Evolutionary conservation across 192 early-diverging fungal species (phyloP), one percentile per base, ranked within the genome.

Genomic region (Coemansia sp.): DNA sequence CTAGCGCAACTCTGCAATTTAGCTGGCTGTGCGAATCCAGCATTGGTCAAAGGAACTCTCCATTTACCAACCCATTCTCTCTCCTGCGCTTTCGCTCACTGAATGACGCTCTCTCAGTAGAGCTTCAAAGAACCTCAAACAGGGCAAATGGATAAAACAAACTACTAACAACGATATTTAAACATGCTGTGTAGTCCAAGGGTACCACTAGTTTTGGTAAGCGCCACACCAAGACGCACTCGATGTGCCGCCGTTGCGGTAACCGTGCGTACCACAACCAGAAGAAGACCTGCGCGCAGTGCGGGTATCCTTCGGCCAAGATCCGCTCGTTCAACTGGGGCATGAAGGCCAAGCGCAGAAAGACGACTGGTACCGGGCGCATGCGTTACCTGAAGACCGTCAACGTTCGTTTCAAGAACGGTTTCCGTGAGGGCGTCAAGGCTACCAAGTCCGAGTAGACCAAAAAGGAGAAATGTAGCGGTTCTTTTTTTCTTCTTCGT

Each of bases 251-350:
- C 71, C 90, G 97, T 76, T 99, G 97, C 85, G 97, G 97, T 59
- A 87, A 88, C 67, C 91, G 95, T 66, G 89, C 95, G 51, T 97
- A 96, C 92, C 97, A 99, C 91, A 94, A 92, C 89, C 95, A 97
- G 87, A 99, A 99, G 93, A 99, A 99, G 93, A 97, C 94, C 48
- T 99, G 97, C 85, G 94, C 94, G 76, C 93, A 93, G 79, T 99
- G 97, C 86, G 95, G 93, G 60, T 99, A 96, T 84, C 97, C 97
- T 48, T 85, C 95, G 69, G 94, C 95, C 77, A 99, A 99, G 89
- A 94, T 90, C 82, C 89, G 97, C 76, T 88, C 86, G 76, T 99
- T 87, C 88, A 93, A 94, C 86, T 99, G 97, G 97, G 86, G 86
- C 68, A 92, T 87, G 72, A 99, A 98, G 92, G 93, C 87, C 71